Conservation (phyloP, 208 protist species). For the Leishmania tropica region DNA sequence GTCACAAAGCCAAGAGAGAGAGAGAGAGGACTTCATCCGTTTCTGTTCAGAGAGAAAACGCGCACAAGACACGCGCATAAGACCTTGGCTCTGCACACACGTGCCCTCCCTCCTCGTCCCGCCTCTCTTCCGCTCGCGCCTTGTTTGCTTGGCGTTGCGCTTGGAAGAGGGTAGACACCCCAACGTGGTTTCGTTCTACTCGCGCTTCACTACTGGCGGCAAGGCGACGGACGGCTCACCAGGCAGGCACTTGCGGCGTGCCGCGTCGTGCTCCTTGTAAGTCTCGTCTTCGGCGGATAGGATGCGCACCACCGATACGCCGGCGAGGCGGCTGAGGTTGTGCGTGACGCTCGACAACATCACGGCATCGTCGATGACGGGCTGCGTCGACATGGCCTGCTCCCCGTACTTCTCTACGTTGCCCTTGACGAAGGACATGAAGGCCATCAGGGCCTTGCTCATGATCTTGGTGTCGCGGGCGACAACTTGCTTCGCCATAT, state of each 20-base stretch:
- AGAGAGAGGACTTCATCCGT: neutral
- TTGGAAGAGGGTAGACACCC: neutral
- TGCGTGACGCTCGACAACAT: slow-evolving; percentile 49
- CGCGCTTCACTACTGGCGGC: slow-evolving; percentile 19
- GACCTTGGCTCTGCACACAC: too few species aligned
- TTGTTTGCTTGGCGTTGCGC: neutral
- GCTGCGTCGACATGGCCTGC: slow-evolving; percentile 64
- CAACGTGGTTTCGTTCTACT: neutral
- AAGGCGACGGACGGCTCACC: slow-evolving; percentile 77
- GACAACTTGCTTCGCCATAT: slow-evolving; percentile 60
- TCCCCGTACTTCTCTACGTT: slow-evolving; percentile 86
- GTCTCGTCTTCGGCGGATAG: slow-evolving; percentile 53
- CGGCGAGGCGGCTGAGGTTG: slow-evolving; percentile 72
- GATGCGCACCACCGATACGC: slow-evolving; percentile 59
- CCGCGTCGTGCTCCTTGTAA: slow-evolving; percentile 65
- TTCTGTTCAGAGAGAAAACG: too few species aligned
- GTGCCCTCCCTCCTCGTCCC: too few species aligned
- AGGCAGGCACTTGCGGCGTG: slow-evolving; percentile 72
- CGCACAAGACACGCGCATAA: too few species aligned
- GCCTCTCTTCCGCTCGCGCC: too few species aligned
- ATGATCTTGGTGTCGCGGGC: slow-evolving; percentile 41
- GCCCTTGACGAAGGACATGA: slow-evolving; percentile 77
- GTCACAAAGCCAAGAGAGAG: too few species aligned
- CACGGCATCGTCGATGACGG: slow-evolving; percentile 72
- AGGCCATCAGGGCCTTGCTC: slow-evolving; percentile 86